phyloP scores from a whole-genome alignment of 805 yeast species.

The Millerozyma miso region DNA sequence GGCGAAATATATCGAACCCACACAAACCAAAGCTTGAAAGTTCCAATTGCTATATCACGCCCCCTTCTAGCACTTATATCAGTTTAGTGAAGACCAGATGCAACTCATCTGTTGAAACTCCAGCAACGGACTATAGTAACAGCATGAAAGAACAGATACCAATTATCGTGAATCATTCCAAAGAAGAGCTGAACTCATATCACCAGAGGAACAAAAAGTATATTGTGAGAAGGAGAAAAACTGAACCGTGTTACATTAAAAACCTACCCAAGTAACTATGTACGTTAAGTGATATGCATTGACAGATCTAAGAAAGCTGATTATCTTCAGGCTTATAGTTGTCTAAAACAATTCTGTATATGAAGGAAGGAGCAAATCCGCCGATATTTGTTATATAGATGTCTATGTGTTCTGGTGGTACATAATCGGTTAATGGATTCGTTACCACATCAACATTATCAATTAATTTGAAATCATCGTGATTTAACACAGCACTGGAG shows the following conservation, averaged over 20 bases:
- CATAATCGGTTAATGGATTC: slow-evolving; percentile 86
- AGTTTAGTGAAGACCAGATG: neutral
- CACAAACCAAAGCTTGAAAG: neutral
- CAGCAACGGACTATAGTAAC: neutral
- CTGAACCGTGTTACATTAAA: neutral
- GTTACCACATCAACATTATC: slow-evolving; percentile 71
- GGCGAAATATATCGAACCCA: neutral
- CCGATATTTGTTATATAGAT: slow-evolving; percentile 93
- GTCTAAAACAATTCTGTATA: slow-evolving; percentile 91
- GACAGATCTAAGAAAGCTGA: slow-evolving; percentile 25
- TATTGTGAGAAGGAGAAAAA: neutral
- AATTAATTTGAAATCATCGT: slow-evolving; percentile 63
- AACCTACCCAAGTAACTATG: neutral
- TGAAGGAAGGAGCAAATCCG: slow-evolving; percentile 93
- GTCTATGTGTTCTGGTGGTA: slow-evolving; percentile 91
- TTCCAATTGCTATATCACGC: neutral
- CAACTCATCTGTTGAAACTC: neutral
- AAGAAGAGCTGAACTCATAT: neutral
- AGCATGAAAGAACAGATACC: neutral
- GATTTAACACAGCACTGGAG: slow-evolving; percentile 81
- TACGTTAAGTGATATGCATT: neutral
- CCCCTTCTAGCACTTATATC: slow-evolving; percentile 1
- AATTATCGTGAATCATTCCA: neutral
- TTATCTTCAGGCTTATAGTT: slow-evolving; percentile 87
- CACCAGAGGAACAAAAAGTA: neutral